These are phyloP conservation scores for Pseudocercospora vitis DNA, from an alignment of 2,329 filamentous ascomycete genomes.

Conservation along the genomic window DNA sequence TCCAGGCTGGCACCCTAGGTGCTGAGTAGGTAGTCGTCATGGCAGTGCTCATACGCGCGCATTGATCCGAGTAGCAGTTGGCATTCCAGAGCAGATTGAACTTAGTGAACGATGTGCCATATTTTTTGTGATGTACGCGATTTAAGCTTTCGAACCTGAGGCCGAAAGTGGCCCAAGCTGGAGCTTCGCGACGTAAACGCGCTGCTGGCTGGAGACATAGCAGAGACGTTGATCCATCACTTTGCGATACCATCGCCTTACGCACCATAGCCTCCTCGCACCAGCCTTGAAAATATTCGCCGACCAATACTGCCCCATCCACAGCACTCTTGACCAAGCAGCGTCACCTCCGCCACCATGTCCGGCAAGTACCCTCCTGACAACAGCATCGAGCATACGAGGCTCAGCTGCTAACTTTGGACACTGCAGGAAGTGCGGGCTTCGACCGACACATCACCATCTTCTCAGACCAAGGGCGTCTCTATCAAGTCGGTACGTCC, in stretches of 20 bases:
- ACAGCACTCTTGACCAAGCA: neutral
- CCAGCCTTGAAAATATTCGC: neutral
- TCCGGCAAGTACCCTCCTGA: constrained; percentile 30
- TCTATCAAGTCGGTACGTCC: constrained; percentile 97
- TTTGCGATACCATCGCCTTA: neutral
- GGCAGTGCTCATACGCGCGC: too few relatives aligned
- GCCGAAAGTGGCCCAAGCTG: neutral
- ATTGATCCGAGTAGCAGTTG: too few relatives aligned
- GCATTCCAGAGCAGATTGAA: too few relatives aligned
- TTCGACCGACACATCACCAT: constrained; percentile 99
- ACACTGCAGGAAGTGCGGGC: constrained; percentile 69
- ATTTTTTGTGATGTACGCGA: neutral
- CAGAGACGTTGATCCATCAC: too few relatives aligned
- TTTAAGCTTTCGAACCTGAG: neutral
- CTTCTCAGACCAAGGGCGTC: constrained; percentile 96
- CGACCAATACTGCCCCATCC: neutral
- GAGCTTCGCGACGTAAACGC: constrained; percentile 5
- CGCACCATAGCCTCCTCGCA: neutral
- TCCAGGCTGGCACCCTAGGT: constrained; percentile 56
- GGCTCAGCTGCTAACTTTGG: constrained; percentile 25
- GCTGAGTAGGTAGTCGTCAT: constrained; percentile 13
- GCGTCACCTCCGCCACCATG: constrained; percentile 29
- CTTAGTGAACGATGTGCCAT: neutral
- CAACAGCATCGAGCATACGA: constrained; percentile 7
- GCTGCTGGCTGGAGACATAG: constrained; percentile 6